Evolutionary conservation across 1,139 yeast genomes (phyloP), one percentile per base, ranked within the genome.

Genomic region (Taphrina flavorubra): DNA sequence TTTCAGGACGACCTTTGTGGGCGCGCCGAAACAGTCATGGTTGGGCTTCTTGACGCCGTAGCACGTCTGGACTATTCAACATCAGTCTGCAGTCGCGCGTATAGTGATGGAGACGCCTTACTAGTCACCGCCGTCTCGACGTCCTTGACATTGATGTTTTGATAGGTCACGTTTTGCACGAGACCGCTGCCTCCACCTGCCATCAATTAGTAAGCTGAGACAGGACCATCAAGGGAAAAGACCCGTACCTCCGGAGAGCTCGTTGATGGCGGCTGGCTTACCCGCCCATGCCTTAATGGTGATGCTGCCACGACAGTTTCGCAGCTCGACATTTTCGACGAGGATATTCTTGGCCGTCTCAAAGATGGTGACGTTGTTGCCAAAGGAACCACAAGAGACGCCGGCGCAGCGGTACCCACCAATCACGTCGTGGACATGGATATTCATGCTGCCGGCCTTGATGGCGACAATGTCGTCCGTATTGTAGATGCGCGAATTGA

Each of bases 211-310:
- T 4, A 25, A 25, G 31, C 31, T 25, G 0, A 25, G 4, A 1
- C 31, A 25, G 4, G 31, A 4, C 31, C 31, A 25, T 25, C 31
- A 25, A 25, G 31, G 31, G 31, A 25, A 25, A 25, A 25, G 31
- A 25, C 31, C 31, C 31, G n/a, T 42, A 36, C 59, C 51, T 20
- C 49, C 61, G 11, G 40, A 16, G n/a, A 57, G 14, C n/a, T 57
- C 61, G 10, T 57, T 57, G 18, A 42, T 31, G 34, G 46, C 37
- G 10, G 49, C 47, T n/a, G 51, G 61, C 6, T 16, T 40, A 51
- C 61, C 49, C 6, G 61, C 51, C 61, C 61, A 57, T 4, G 36
- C 18, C 20, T 57, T 57, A 39, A 57, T 57, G 20, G 51, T 42
- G 7, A 25, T 37, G 11, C 51, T 51, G 18, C 39, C 51, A 13